phyloP scores from a whole-genome alignment of 257 asterid genomes.

The Capsicum pubescens region DNA sequence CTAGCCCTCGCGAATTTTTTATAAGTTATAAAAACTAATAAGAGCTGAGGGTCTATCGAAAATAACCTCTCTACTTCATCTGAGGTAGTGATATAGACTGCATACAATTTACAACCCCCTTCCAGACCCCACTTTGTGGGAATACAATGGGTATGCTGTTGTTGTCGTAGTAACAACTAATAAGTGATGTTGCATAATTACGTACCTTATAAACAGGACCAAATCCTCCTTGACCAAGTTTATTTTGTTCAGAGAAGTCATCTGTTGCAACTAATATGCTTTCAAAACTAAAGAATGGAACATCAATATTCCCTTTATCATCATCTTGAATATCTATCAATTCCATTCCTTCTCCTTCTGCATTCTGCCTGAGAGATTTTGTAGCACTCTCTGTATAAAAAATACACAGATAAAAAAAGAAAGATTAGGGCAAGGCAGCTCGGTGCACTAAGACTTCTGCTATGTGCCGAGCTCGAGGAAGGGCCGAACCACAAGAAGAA shows the following conservation, averaged over 20 bases:
- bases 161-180: background rate
- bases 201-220: conserved; percentile 27
- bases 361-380: background rate
- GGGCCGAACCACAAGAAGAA: no score
- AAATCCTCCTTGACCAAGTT: conserved; percentile 27
- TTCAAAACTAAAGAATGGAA: conserved; percentile 16
- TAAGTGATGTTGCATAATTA: background rate
- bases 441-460: no score
- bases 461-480: no score
- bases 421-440: no score
- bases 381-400: background rate
- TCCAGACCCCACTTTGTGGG: no score
- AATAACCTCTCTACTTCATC: no score
- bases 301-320: conserved; percentile 22
- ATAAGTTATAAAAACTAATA: background rate
- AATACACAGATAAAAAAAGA: no score
- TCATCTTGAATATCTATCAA: conserved; percentile 22
- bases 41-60: no score
- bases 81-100: no score
- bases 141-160: no score
- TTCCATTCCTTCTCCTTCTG: background rate
- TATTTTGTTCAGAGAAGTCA: conserved; percentile 24
- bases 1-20: background rate
- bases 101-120: no score
- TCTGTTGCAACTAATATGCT: conserved; percentile 23